Percentiles rank a stretch among this genome's conserved stretches.
Conservation (phyloP, 148 eudicot species). For the Fallopia convolvulus region DNA sequence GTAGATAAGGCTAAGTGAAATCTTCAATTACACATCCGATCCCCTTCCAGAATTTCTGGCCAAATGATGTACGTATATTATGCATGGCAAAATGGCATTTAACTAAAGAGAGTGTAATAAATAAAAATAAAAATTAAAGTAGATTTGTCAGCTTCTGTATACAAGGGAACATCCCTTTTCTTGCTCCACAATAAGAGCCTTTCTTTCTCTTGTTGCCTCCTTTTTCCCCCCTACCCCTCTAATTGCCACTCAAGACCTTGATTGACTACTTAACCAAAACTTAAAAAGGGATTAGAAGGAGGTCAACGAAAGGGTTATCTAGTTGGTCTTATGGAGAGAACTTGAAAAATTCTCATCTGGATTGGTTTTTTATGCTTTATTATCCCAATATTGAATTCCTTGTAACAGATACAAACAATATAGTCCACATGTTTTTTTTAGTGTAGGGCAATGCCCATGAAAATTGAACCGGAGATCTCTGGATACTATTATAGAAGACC, state of each 20-base stretch:
- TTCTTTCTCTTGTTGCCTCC: neutral
- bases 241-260: neutral
- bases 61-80: neutral
- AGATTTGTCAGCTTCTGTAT: neutral
- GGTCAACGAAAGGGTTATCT: too few relatives aligned
- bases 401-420: too few relatives aligned
- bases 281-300: neutral
- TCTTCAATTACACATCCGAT: neutral
- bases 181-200: neutral
- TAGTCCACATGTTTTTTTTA: too few relatives aligned
- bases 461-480: too few relatives aligned
- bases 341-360: too few relatives aligned
- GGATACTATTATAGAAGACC: too few relatives aligned
- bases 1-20: neutral
- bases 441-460: too few relatives aligned
- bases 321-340: too few relatives aligned
- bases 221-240: neutral
- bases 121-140: neutral
- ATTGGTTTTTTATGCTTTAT: too few relatives aligned
- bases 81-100: slow-evolving; percentile 6
- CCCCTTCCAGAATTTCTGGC: neutral
- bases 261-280: neutral
- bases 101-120: neutral
- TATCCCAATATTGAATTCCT: too few relatives aligned
- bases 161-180: slow-evolving; percentile 19